Evolutionary conservation across 306 rosid genomes (phyloP).

Genomic region (Carpinus fangiana): DNA sequence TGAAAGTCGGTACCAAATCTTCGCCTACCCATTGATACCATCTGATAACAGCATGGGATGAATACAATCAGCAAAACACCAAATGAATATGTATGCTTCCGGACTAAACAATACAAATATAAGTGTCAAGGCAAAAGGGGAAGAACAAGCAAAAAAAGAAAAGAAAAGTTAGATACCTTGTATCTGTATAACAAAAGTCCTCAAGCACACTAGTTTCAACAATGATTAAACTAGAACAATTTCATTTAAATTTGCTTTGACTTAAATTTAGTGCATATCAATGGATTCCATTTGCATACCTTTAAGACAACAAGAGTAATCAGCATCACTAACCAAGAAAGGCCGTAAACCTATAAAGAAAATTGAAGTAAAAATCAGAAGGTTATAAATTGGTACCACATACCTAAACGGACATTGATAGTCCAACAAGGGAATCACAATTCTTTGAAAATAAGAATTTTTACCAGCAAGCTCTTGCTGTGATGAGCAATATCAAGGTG

Average conservation of each 20-base stretch:
- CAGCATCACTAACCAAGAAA: slow-evolving; percentile 81
- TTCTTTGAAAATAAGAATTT: slow-evolving; percentile 17
- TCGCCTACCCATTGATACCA: slow-evolving; percentile 95
- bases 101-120: neutral
- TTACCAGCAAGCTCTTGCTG: slow-evolving; percentile 70
- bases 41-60: slow-evolving; percentile 44
- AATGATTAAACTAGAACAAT: neutral
- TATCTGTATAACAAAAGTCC: too few species aligned
- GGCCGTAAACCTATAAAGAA: slow-evolving; percentile 54
- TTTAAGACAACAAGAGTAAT: slow-evolving; percentile 71
- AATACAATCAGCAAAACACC: slow-evolving; percentile 18
- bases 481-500: slow-evolving; percentile 81
- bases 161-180: neutral
- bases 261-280: slow-evolving; percentile 8
- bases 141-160: neutral
- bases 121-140: neutral
- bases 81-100: slow-evolving; percentile 3
- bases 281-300: slow-evolving; percentile 45
- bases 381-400: slow-evolving; percentile 26
- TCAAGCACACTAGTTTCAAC: too few species aligned
- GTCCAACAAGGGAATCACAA: slow-evolving; percentile 21
- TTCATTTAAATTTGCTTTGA: slow-evolving; percentile 1
- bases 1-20: slow-evolving; percentile 91
- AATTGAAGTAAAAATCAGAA: slow-evolving; percentile 1
- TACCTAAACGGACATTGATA: slow-evolving; percentile 12